Percentiles rank a stretch among this genome's conserved stretches.
Evolutionary conservation across 2,329 filamentous ascomycete species (phyloP).

Genomic region (Rhexocercosporidium sp.): DNA sequence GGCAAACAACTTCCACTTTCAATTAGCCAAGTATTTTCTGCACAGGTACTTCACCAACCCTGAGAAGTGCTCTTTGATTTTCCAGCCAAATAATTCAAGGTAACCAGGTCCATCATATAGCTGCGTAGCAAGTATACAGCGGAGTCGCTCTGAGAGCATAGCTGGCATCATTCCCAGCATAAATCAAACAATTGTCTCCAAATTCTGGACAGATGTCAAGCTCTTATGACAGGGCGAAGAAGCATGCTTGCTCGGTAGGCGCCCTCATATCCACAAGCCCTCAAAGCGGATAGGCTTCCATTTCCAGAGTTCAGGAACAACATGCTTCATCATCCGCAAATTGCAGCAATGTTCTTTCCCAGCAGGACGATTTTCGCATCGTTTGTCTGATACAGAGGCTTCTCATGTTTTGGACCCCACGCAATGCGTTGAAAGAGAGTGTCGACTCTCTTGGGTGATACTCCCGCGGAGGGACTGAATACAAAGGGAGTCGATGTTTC

Average conservation of each 20-base stretch:
- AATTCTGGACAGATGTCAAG: not conserved
- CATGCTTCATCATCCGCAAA: not conserved
- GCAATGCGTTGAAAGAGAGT: not conserved
- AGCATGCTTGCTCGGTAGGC: not conserved
- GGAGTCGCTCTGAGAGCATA: not conserved
- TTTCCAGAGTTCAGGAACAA: not conserved
- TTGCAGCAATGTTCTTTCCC: not conserved
- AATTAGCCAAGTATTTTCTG: not conserved
- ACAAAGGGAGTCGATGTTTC: not conserved
- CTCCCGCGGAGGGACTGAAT: not conserved
- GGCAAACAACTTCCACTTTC: not conserved
- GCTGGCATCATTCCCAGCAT: not conserved
- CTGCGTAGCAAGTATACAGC: not conserved
- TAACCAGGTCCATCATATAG: not conserved
- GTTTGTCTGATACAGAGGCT: not conserved
- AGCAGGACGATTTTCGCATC: not conserved
- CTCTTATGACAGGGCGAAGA: not conserved
- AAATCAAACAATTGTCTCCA: not conserved
- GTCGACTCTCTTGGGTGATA: not conserved
- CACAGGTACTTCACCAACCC: not conserved
- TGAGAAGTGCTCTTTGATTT: not conserved
- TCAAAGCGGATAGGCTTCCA: not conserved
- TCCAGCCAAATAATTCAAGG: not conserved
- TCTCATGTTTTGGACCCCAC: not conserved
- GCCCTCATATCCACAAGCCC: not conserved